These are phyloP conservation scores for Fusarium tjaetaba DNA, from an alignment of 2,329 filamentous ascomycete species.

Conservation along the genomic window DNA sequence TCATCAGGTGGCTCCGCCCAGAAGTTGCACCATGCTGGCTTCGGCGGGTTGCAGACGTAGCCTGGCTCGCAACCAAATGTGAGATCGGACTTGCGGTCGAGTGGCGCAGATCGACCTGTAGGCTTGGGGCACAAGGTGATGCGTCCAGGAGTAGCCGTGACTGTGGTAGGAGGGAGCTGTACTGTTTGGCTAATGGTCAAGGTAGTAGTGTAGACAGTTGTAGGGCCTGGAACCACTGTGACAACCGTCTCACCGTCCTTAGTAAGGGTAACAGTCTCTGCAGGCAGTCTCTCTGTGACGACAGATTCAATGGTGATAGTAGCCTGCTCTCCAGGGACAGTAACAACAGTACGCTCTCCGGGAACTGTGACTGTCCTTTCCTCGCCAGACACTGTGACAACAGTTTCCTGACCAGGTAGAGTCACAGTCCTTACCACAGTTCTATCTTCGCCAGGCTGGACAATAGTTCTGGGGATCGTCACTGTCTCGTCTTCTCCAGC, in stretches of 20 bases:
- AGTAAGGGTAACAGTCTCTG: constrained; percentile 47
- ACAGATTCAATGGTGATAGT: constrained; percentile 48
- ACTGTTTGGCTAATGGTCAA: constrained; percentile 44
- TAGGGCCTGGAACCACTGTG: constrained; percentile 42
- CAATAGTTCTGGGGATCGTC: constrained; percentile 27
- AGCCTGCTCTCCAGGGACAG: constrained; percentile 25
- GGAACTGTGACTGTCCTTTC: constrained; percentile 37
- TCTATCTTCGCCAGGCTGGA: constrained; percentile 20
- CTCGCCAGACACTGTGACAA: constrained; percentile 39
- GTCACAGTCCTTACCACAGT: constrained; percentile 40
- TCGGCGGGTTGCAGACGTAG: constrained; percentile 62
- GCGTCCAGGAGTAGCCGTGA: constrained; percentile 43
- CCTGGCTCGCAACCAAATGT: constrained; percentile 66
- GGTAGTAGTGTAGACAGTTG: constrained; percentile 46
- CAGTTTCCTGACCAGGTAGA: constrained; percentile 32
- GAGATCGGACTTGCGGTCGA: constrained; percentile 52
- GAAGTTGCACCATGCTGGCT: constrained; percentile 60
- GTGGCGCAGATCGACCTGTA: constrained; percentile 48
- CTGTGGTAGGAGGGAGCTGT: constrained; percentile 43
- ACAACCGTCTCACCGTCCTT: constrained; percentile 44
- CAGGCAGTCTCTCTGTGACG: constrained; percentile 44
- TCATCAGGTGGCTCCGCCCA: constrained; percentile 59
- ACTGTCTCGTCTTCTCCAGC: constrained; percentile 19
- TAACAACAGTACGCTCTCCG: constrained; percentile 39
- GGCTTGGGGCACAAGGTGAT: constrained; percentile 58